Base-by-base conservation (phyloP, 345 rosid genomes). In the Gossypium anomalum region DNA sequence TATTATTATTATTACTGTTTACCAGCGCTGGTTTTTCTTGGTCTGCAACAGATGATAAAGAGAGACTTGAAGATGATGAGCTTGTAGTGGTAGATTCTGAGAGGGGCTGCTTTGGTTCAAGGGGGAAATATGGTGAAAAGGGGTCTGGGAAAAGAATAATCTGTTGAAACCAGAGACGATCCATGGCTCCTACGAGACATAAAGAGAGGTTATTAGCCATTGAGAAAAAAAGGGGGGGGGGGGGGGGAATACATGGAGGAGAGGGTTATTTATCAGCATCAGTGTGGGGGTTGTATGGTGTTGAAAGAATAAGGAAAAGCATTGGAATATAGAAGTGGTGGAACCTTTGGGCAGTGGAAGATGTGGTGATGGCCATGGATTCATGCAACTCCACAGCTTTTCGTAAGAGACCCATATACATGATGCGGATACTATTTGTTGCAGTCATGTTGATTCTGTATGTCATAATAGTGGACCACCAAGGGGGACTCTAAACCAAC, bases 81-180 rank as follows among this genome's bases (percentile, higher is more conserved):
- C 48, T 2, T 22, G 61, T 3, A 65, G n/a, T 64, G 47, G 44
- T 9, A 22, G 78, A 70, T 38, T 38, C 44, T 43, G 76, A 70
- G 61, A 55, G 19, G 72, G 71, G 44, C n/a, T 38, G 27, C 6
- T 66, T 74, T n/a, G 75, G 71, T 68, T 72, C 65, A 6, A 48
- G 67, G 71, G n/a, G 16, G 51, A 55, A 14, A 19, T 48, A 22
- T 4, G 34, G 29, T 13, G 81, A 27, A 62, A 65, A 51, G 68
- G 85, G 73, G 27, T 83, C 77, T 14, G 86, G 55, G 82, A 81
- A 69, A 45, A 86, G 75, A 73, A 88, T 77, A 11, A 71, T 76
- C 20, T 82, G 83, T 71, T 86, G 82, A 71, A 88, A 90, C 94
- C 94, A 88, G 20, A 88, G 87, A n/a, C 85, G 80, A 62, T 90